Base-by-base conservation (phyloP, 768 basidiomycete species). In the Albatrellus ellisii region DNA sequence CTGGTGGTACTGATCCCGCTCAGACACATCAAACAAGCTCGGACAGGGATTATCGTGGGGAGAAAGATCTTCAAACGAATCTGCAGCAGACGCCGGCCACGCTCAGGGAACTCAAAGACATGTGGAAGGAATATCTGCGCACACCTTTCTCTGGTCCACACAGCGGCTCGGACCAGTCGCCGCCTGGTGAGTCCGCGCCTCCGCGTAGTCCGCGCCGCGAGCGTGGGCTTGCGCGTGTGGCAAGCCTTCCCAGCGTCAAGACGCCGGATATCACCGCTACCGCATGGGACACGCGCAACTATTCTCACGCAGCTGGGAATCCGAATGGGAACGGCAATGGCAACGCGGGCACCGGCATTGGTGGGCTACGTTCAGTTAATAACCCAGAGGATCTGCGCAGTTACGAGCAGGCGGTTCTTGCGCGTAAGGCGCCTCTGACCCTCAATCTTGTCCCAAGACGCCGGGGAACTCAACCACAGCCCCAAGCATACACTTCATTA, bases 351-450 rank as follows among this genome's bases (percentile, higher is more conserved):
- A 44, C 49, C 41, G 36, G 46, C 46, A 24, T 46, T 55, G 37
- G 42, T 33, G 43, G 52, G 56, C 46, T 43, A 48, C 52, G 43
- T 39, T 41, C 58, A 24, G 39, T 65, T 56, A 31, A 55, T 59
- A 56, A 63, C 28, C 53, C 64, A 32, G 83, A 87, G 11, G 83
- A 86, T 50, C 48, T 87, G 46, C 63, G 69, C 45, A 72, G 72
- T 43, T 87, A 87, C 44, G 79, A 84, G 54, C 79, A 79, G 31
- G 84, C 84, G 4, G 75, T 86, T 12, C 58, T 83, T 41, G 81
- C 83, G 25, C 65, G 79, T 39, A 77, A 70, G 53, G 66, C 79
- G 17, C 71, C 77, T 1, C 68, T 72, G 43, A 69, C 64, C 44
- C 56, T 84, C 29, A 78, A 70, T 48, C 58, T 82, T 21, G 65